Evolutionary conservation across 768 basidiomycete genomes (phyloP).

Genomic region (Hygrocybe punicea): DNA sequence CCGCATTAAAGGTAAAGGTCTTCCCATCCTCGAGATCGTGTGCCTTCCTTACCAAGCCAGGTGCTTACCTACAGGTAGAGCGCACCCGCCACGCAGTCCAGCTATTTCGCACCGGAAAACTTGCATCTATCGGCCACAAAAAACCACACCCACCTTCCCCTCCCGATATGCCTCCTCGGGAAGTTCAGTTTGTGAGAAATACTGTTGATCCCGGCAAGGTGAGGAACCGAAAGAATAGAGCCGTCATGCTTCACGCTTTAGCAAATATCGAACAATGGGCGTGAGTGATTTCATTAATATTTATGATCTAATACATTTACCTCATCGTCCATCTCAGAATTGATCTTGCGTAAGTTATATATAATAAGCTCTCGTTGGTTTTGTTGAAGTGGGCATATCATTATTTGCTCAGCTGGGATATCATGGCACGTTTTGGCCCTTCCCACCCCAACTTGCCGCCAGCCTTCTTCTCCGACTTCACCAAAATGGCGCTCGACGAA

Average conservation of each 20-base stretch:
- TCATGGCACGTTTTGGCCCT: constrained; percentile 73
- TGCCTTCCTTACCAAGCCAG: not conserved
- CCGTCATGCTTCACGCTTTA: constrained; percentile 75
- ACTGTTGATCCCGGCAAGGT: constrained; percentile 60
- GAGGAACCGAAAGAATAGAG: constrained; percentile 57
- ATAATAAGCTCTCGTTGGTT: not conserved
- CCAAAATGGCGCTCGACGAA: constrained; percentile 83
- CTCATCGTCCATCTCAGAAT: constrained; percentile 41
- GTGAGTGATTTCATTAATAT: constrained; percentile 41
- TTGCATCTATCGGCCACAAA: constrained; percentile 63
- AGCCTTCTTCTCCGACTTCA: constrained; percentile 77
- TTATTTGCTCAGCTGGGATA: constrained; percentile 61
- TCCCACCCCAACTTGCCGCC: constrained; percentile 58
- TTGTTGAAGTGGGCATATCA: not conserved
- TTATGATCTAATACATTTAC: not conserved
- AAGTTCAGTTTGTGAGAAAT: constrained; percentile 47
- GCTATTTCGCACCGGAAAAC: constrained; percentile 64
- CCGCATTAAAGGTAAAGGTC: constrained; percentile 51
- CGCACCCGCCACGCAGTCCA: constrained; percentile 68
- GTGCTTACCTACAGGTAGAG: constrained; percentile 55
- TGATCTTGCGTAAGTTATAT: constrained; percentile 60
- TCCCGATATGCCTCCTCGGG: constrained; percentile 63
- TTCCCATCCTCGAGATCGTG: constrained; percentile 11
- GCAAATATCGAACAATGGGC: constrained; percentile 91
- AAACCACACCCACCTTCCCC: constrained; percentile 47